Evolutionary conservation across 129 eudicot genomes (phyloP), one percentile per base, ranked within the genome.

Genomic region (Artemisia tridentata): DNA sequence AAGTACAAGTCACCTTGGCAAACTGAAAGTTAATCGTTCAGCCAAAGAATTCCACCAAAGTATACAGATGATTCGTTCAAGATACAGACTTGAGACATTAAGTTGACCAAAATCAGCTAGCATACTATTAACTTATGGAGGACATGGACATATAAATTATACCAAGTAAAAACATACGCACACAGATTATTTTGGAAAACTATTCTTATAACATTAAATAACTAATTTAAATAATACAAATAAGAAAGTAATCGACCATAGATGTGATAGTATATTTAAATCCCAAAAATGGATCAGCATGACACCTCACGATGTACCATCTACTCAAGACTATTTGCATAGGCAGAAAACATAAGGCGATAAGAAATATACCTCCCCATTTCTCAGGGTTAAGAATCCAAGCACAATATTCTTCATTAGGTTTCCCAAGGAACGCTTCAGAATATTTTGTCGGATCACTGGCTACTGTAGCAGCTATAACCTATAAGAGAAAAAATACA

Each of bases 361-460:
- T 5, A 23, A 59, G 18, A 59, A 10, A 59, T 80, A 58, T 16
- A 93, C 99, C 99, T 93, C 99, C 99, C 99, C 99, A 93, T 80
- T 90, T 93, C 52, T 89, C 96, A 1, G 96, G 84, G 82, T 87
- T 76, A 72, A 89, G 89, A 77, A 93, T 93, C 99, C 99, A 93
- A 53, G 85, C 72, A 80, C 96, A 85, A 82, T 93, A 93, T 74
- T 93, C 97, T 73, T 82, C 78, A 25, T 93, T 93, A 45, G 87
- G 77, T 72, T 87, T 89, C 71, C 96, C 99, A 72, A 93, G 93
- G 68, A 93, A 87, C 62, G 92, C 97, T 77, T 93, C 99, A 18
- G 92, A 83, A 78, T 85, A 93, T 73, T 90, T 87, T 61, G 79
- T 82, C 61, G 96, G 92, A 87, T 93, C 99, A 78, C 99, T 90